A percentile compares a stretch with the other conserved stretches of the same genome.
Evolutionary conservation across 257 asterid genomes (phyloP).

Genomic region (Osmanthus fragrans): DNA sequence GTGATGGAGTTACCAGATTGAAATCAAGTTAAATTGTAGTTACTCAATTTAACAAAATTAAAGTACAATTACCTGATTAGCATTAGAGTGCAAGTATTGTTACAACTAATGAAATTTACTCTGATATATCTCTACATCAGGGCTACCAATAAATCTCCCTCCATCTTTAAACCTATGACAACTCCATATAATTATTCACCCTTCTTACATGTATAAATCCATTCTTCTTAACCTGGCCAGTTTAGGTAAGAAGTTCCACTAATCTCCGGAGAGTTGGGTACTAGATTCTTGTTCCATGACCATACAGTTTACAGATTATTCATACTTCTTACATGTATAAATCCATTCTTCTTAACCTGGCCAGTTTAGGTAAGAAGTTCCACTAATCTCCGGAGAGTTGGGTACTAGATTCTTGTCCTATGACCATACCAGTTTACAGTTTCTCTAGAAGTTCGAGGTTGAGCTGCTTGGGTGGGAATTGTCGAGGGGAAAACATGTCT

Average conservation of each 20-base stretch:
- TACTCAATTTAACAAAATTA: no score
- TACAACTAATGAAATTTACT: no score
- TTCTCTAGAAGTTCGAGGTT: slow-evolving; percentile 25
- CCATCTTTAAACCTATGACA: not conserved
- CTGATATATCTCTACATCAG: not conserved
- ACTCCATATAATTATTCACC: not conserved
- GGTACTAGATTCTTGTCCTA: slow-evolving; percentile 16
- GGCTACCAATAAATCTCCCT: not conserved
- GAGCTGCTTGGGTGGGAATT: slow-evolving; percentile 16
- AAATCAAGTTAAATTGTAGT: no score
- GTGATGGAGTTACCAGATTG: no score
- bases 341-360: slow-evolving; percentile 12
- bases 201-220: not conserved
- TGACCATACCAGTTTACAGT: slow-evolving; percentile 3
- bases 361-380: slow-evolving; percentile 8
- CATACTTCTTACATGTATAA: no score
- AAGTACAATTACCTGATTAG: no score
- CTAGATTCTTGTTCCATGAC: slow-evolving; percentile 14
- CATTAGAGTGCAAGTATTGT: no score
- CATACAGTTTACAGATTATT: slow-evolving; percentile 3
- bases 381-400: not conserved
- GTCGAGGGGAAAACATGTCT: slow-evolving; percentile 69
- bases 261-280: not conserved
- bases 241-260: slow-evolving; percentile 12
- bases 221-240: slow-evolving; percentile 12